Conservation (phyloP, 331 rosid genomes). For the Rhamnella rubrinervis region DNA sequence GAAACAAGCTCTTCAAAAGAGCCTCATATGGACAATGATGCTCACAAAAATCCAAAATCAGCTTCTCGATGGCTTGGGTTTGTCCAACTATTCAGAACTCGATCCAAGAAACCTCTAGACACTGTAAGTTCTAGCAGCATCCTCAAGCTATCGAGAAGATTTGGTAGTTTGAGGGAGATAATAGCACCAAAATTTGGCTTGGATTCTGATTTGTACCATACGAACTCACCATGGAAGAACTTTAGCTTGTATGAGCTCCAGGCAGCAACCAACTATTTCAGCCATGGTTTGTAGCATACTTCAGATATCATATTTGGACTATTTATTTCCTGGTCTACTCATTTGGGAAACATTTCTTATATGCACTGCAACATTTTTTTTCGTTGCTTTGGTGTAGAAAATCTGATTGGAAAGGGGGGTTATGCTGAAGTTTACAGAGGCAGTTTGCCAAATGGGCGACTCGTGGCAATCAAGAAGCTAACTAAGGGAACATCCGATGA, state of each 20-base stretch:
- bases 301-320: background rate
- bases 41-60: slow-evolving; percentile 33
- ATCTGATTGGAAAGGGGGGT: slow-evolving; percentile 94
- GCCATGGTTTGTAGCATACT: slow-evolving; percentile 48
- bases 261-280: slow-evolving; percentile 66
- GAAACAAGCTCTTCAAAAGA: slow-evolving; percentile 72
- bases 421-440: slow-evolving; percentile 95
- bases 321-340: background rate
- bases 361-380: background rate
- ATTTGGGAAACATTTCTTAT: background rate
- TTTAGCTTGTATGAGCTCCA: slow-evolving; percentile 67
- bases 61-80: slow-evolving; percentile 54
- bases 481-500: slow-evolving; percentile 80
- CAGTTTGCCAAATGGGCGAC: slow-evolving; percentile 57
- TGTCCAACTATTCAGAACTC: slow-evolving; percentile 42
- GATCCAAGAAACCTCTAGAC: slow-evolving; percentile 50
- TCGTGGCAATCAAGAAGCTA: slow-evolving; percentile 76
- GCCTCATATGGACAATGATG: slow-evolving; percentile 32
- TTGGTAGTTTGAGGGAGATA: slow-evolving; percentile 63
- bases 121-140: slow-evolving; percentile 55
- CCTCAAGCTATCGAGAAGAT: slow-evolving; percentile 53
- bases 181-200: slow-evolving; percentile 38
- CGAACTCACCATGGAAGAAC: slow-evolving; percentile 77
- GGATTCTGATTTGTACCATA: slow-evolving; percentile 39
- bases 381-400: slow-evolving; percentile 50